A percentile compares a stretch with the other conserved stretches of the same genome.
These are phyloP conservation scores for Durusdinium trenchii DNA, from an alignment of 73 alveolate genomes.

Conservation along the genomic window DNA sequence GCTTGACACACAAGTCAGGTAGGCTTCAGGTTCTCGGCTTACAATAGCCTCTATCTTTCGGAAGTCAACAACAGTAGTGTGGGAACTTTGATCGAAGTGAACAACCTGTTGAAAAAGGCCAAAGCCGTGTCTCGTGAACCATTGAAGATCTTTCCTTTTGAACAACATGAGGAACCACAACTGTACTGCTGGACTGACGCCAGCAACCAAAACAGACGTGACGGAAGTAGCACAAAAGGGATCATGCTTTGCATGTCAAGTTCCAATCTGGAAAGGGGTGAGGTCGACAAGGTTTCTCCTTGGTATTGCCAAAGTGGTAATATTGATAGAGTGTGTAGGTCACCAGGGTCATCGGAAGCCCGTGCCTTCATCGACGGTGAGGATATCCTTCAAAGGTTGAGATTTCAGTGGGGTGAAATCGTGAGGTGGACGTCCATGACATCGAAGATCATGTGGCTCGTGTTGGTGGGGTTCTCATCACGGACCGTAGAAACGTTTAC, in stretches of 20 bases:
- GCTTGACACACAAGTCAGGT: neutral
- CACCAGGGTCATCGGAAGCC: neutral
- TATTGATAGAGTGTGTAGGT: neutral
- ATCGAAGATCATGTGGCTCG: neutral
- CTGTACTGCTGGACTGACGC: constrained; percentile 33
- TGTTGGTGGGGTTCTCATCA: neutral
- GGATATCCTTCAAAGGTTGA: neutral
- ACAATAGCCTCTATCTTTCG: neutral
- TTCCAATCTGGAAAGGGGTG: neutral
- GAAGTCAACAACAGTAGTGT: no score
- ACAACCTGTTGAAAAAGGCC: no score
- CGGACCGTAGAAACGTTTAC: neutral
- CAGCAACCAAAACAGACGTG: neutral
- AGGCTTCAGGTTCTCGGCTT: constrained; percentile 8
- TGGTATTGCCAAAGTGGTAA: neutral
- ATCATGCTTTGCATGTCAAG: neutral
- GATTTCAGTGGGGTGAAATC: neutral
- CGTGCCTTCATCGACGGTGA: neutral
- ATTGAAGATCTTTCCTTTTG: no score
- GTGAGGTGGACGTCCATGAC: neutral
- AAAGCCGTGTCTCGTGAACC: no score
- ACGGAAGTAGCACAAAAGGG: neutral
- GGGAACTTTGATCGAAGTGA: no score
- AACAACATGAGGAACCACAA: no score
- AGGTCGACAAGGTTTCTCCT: no score